Evolutionary conservation across 2,329 filamentous ascomycete species (phyloP).

Genomic region (Cladorrhinum sp.): DNA sequence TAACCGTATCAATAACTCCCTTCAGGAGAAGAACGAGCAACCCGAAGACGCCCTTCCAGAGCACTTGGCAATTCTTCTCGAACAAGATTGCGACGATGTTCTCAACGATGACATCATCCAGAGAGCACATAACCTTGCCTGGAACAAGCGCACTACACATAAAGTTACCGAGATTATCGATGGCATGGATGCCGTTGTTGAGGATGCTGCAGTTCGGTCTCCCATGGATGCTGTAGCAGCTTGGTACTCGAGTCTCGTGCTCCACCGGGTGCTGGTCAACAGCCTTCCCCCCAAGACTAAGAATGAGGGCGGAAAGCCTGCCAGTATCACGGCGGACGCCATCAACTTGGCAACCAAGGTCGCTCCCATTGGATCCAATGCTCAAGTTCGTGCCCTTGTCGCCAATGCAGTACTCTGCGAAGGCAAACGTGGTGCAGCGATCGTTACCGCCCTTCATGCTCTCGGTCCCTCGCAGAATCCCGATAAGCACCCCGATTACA

Average conservation of each 20-base stretch:
- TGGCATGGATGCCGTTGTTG: slow-evolving; percentile 78
- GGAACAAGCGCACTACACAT: slow-evolving; percentile 74
- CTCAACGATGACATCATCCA: slow-evolving; percentile 75
- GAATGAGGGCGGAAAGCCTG: slow-evolving; percentile 44
- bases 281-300: slow-evolving; percentile 48
- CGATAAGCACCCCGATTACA: slow-evolving; percentile 33
- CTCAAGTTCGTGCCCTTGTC: slow-evolving; percentile 59
- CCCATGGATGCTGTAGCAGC: slow-evolving; percentile 87
- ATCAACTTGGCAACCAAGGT: slow-evolving; percentile 68
- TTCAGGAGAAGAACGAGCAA: slow-evolving; percentile 39
- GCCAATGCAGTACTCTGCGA: slow-evolving; percentile 56
- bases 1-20: slow-evolving; percentile 46
- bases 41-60: slow-evolving; percentile 66
- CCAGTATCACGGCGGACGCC: slow-evolving; percentile 42
- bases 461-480: slow-evolving; percentile 42
- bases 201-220: slow-evolving; percentile 79
- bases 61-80: slow-evolving; percentile 71
- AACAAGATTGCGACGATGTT: slow-evolving; percentile 78
- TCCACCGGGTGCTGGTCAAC: slow-evolving; percentile 66
- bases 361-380: slow-evolving; percentile 75
- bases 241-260: slow-evolving; percentile 77
- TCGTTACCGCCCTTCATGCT: slow-evolving; percentile 54
- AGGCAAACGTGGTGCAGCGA: slow-evolving; percentile 53
- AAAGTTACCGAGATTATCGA: slow-evolving; percentile 62
- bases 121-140: slow-evolving; percentile 84